Evolutionary conservation across 768 basidiomycete species (phyloP), one percentile per base, ranked within the genome.

Genomic region (Tremella mesenterica): DNA sequence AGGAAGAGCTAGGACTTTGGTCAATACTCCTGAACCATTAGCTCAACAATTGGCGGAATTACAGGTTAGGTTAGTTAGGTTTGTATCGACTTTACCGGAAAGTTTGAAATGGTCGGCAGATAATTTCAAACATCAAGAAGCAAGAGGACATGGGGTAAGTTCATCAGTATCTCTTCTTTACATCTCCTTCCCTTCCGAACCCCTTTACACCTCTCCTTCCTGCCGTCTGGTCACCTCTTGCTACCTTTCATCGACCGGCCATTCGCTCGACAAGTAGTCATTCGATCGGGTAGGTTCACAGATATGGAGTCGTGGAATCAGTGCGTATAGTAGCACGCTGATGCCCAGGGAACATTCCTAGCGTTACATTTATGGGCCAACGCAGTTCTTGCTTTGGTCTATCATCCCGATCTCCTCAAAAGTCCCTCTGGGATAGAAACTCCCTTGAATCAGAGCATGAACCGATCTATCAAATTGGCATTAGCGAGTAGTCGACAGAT

Each of bases 341-440:
- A n/a, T n/a, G n/a, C n/a, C n/a, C n/a, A n/a, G n/a, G 64, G 67
- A 1, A 57, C 58, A 10, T 69, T 59, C 50, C 56, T 69, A 8
- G 53, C 56, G 2, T 30, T 63, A 27, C 60, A 67, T 54, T 45
- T 61, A 7, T 69, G 60, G 64, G 64, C 71, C 2, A 64, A 73
- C 48, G 67, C 71, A 16, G 65, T 69, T 12, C 57, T 73, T 0
- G 67, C 67, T 5, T 38, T 69, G 33, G 54, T 70, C 2, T 70
- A 73, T 44, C 71, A 73, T 51, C 69, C 71, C 9, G 69, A 67
- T 21, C 41, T 73, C 26, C 53, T 73, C 23, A 63, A 66, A 33
- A 56, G 57, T 18, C 71, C 71, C 1, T 58, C 55, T 23, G 71
- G 71, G 2, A 59, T 59, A 28, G 71, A 73, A 30, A 73, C 71